Conservation (phyloP, 306 rosid genomes). For the Luffa acutangula region DNA sequence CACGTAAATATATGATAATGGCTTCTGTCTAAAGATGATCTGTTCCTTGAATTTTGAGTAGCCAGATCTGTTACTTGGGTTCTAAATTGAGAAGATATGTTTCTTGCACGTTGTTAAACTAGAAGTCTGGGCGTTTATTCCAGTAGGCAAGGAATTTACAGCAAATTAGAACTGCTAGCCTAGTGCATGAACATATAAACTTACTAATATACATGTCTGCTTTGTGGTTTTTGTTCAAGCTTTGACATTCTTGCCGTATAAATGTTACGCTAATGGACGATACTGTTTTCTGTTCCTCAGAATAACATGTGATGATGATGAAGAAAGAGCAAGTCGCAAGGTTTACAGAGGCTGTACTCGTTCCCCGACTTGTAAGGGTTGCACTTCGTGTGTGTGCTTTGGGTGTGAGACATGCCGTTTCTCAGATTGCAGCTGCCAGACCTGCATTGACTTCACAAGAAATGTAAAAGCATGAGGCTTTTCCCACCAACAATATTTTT, state of each 20-base stretch:
- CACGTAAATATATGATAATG: background rate
- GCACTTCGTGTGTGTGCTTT: slow-evolving; percentile 95
- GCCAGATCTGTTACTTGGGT: background rate
- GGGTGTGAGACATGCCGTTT: slow-evolving; percentile 84
- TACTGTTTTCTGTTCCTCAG: slow-evolving; percentile 24
- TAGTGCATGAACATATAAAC: background rate
- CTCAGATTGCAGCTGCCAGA: slow-evolving; percentile 96
- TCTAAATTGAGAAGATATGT: background rate
- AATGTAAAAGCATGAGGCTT: slow-evolving; percentile 47
- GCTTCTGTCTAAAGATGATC: background rate
- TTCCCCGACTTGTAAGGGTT: slow-evolving; percentile 83
- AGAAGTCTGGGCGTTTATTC: background rate
- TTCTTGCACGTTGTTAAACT: background rate
- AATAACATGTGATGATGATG: slow-evolving; percentile 74
- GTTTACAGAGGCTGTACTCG: slow-evolving; percentile 78
- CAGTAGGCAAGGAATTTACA: background rate
- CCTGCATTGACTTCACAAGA: slow-evolving; percentile 82
- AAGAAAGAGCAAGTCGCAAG: slow-evolving; percentile 82
- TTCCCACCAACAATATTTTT: background rate
- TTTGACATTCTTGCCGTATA: background rate
- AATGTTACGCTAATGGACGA: background rate
- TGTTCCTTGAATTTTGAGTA: background rate
- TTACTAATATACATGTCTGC: background rate
- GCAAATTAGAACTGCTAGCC: background rate
- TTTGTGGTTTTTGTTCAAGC: background rate